Conservation (phyloP, 176 grass and related monocot genomes). For the Tillandsia fasciculata region DNA sequence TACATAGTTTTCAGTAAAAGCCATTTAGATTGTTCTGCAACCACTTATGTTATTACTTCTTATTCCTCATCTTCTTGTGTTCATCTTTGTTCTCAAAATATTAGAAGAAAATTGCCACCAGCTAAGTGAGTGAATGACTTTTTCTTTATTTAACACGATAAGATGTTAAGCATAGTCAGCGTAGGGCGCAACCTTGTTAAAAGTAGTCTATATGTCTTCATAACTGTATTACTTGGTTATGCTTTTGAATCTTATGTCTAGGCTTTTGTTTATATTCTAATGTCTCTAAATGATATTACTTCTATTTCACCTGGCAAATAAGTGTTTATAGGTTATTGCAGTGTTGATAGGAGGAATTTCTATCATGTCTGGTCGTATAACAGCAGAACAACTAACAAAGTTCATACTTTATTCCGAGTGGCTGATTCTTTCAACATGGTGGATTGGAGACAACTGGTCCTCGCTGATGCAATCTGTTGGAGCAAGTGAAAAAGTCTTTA, state of each 20-base stretch:
- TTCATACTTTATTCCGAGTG: conserved; percentile 94
- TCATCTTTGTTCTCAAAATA: too few relatives aligned
- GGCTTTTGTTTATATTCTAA: neutral
- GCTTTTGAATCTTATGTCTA: neutral
- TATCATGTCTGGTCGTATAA: conserved; percentile 80
- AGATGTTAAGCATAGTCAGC: too few relatives aligned
- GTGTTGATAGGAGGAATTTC: conserved; percentile 90
- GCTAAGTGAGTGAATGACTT: too few relatives aligned
- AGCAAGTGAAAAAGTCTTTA: conserved; percentile 97
- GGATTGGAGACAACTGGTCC: conserved; percentile 98
- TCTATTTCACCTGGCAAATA: conserved; percentile 40
- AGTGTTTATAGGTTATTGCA: conserved; percentile 81
- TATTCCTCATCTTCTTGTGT: too few relatives aligned
- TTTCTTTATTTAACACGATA: too few relatives aligned
- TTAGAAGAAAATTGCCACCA: too few relatives aligned
- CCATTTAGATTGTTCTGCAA: too few relatives aligned
- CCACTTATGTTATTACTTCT: too few relatives aligned
- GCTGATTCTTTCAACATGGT: conserved; percentile 97
- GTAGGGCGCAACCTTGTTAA: too few relatives aligned
- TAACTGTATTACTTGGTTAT: neutral
- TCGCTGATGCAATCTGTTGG: conserved; percentile 90
- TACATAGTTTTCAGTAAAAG: too few relatives aligned
- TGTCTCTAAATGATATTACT: conserved; percentile 35
- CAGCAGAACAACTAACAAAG: conserved; percentile 92
- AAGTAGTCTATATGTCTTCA: too few relatives aligned